Percentiles rank a stretch among this genome's conserved stretches.
These are phyloP conservation scores for Boletus rubroflammeus DNA, from an alignment of 768 basidiomycete species.

Conservation along the genomic window DNA sequence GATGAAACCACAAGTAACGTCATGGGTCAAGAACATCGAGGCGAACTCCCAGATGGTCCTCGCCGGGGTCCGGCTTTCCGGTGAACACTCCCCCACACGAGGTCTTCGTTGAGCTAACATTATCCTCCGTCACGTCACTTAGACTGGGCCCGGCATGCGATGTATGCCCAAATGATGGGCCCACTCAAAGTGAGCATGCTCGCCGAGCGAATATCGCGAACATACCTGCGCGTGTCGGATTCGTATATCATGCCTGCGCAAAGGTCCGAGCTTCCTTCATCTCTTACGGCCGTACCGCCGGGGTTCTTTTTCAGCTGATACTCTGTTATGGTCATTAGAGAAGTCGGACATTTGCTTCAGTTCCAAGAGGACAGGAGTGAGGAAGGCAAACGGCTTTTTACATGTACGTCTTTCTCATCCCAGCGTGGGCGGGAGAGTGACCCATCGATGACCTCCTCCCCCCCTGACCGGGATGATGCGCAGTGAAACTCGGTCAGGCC, in stretches of 20 bases:
- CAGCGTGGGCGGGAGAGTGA: neutral
- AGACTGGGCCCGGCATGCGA: conserved; percentile 17
- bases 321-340: neutral
- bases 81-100: neutral
- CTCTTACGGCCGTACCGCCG: neutral
- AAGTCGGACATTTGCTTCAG: conserved; percentile 17
- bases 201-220: conserved; percentile 15
- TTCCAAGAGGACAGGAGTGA: conserved; percentile 20
- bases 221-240: conserved; percentile 19
- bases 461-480: neutral
- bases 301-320: neutral
- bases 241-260: conserved; percentile 20
- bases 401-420: neutral
- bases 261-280: conserved; percentile 8
- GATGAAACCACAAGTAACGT: conserved; percentile 17
- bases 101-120: neutral
- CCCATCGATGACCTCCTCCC: neutral
- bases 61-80: conserved; percentile 15
- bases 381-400: conserved; percentile 14
- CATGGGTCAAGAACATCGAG: conserved; percentile 14
- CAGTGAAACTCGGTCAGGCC: conserved; percentile 10
- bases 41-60: conserved; percentile 17
- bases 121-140: neutral
- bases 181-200: conserved; percentile 26
- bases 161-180: conserved; percentile 23